Evolutionary conservation across 2,329 filamentous ascomycete species (phyloP).

Genomic region (Hypoxylon sp.): DNA sequence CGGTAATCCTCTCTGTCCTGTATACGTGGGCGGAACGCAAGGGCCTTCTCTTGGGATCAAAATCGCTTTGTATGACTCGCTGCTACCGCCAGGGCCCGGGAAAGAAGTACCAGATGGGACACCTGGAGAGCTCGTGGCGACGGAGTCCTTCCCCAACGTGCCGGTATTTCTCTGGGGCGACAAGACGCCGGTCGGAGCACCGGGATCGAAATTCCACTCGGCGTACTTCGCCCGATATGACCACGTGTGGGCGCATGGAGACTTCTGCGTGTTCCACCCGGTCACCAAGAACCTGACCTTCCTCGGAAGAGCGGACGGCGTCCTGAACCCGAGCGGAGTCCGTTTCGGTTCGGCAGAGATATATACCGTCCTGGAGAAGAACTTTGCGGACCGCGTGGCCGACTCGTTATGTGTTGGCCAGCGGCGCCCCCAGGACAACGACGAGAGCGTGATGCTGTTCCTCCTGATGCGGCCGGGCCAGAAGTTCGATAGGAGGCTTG

Average conservation of each 20-base stretch:
- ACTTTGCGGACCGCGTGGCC: conserved; percentile 67
- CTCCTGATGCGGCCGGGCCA: conserved; percentile 64
- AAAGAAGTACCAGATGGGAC: conserved; percentile 62
- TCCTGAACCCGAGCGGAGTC: conserved; percentile 80
- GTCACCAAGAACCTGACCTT: conserved; percentile 70
- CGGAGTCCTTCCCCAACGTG: conserved; percentile 76
- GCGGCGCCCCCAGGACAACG: conserved; percentile 63
- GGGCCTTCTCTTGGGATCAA: conserved; percentile 58
- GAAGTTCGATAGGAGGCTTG: conserved; percentile 62
- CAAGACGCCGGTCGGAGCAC: conserved; percentile 48
- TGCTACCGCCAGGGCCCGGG: conserved; percentile 57
- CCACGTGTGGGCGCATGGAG: conserved; percentile 82
- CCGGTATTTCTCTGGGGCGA: conserved; percentile 73
- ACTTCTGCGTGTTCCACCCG: conserved; percentile 78
- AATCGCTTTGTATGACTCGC: conserved; percentile 68
- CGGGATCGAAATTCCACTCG: conserved; percentile 64
- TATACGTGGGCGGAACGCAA: conserved; percentile 65
- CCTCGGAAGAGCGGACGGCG: conserved; percentile 77
- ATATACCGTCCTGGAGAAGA: conserved; percentile 74
- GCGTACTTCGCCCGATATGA: conserved; percentile 70
- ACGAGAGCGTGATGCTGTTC: conserved; percentile 65
- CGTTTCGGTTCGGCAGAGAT: conserved; percentile 83
- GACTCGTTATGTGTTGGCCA: conserved; percentile 86
- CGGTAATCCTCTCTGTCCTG: conserved; percentile 73
- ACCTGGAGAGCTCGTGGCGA: conserved; percentile 78